These are phyloP conservation scores for Cutaneotrichosporon cyanovorans DNA, from an alignment of 1,284 basidiomycete species.

Conservation along the genomic window DNA sequence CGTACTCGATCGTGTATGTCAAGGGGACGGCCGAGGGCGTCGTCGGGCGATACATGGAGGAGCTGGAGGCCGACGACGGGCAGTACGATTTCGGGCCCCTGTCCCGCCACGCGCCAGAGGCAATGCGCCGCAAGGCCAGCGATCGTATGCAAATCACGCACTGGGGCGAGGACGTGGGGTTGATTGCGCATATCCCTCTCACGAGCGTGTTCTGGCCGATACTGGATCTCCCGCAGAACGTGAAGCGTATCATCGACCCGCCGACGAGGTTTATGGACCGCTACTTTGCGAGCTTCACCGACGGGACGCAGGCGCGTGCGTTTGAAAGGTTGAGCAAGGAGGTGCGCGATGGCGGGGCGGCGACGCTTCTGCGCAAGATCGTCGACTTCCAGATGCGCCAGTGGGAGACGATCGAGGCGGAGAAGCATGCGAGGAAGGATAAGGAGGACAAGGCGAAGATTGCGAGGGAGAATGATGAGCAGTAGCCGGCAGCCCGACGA, in stretches of 20 bases:
- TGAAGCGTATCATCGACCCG: constrained; percentile 23
- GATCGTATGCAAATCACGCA: constrained; percentile 25
- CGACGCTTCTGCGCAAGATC: constrained; percentile 24
- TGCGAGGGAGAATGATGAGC: no score
- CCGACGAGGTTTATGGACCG: constrained; percentile 20
- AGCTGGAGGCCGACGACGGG: constrained; percentile 39
- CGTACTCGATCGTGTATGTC: constrained; percentile 37
- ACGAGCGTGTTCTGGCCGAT: constrained; percentile 31
- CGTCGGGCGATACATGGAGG: constrained; percentile 42
- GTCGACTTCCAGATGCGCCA: background rate
- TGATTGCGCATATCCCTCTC: constrained; percentile 33
- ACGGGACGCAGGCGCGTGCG: constrained; percentile 26
- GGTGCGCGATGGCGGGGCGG: constrained; percentile 20
- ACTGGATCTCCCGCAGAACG: constrained; percentile 16
- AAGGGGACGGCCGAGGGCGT: constrained; percentile 37
- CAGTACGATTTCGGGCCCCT: constrained; percentile 33
- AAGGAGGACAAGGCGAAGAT: constrained; percentile 12
- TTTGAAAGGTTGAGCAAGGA: constrained; percentile 11
- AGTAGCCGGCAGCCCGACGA: no score
- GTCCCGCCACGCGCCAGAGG: constrained; percentile 18
- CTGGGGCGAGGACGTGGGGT: constrained; percentile 33
- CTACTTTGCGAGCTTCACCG: constrained; percentile 25
- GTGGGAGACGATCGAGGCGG: constrained; percentile 5
- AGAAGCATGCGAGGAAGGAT: constrained; percentile 18
- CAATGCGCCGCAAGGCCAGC: constrained; percentile 11